phyloP scores from a whole-genome alignment of 1,284 basidiomycete genomes.

The Waitea zeae region DNA sequence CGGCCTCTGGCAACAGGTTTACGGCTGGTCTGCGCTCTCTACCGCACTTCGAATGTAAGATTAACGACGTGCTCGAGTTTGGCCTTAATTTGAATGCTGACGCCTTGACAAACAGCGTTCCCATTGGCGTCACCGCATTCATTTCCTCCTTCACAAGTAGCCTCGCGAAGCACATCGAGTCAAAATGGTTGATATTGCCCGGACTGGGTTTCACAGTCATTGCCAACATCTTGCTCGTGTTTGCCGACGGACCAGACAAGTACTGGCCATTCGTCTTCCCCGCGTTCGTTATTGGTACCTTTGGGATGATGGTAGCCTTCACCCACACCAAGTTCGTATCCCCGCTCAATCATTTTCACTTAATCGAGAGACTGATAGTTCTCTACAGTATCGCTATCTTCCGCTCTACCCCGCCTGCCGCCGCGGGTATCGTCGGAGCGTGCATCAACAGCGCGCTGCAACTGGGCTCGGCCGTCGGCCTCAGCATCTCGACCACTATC shows the following conservation, averaged over 20 bases:
- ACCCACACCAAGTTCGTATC: slow-evolving; percentile 18
- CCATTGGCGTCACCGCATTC: slow-evolving; percentile 21
- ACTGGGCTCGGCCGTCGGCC: slow-evolving; percentile 28
- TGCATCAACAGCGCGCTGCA: slow-evolving; percentile 37
- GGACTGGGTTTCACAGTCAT: slow-evolving; percentile 20
- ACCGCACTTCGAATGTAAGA: slow-evolving; percentile 21
- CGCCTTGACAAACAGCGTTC: no score
- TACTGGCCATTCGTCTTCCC: slow-evolving; percentile 32
- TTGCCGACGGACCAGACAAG: slow-evolving; percentile 19
- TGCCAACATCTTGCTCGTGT: slow-evolving; percentile 23
- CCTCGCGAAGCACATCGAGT: slow-evolving; percentile 18
- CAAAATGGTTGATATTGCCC: slow-evolving; percentile 26
- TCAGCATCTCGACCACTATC: slow-evolving; percentile 28
- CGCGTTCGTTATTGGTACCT: slow-evolving; percentile 25
- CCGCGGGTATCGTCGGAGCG: slow-evolving; percentile 35
- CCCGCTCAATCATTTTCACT: not conserved
- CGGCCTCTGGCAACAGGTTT: slow-evolving; percentile 20
- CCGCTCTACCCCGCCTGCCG: slow-evolving; percentile 21
- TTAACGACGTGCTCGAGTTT: no score
- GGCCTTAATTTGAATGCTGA: no score
- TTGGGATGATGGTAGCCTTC: slow-evolving; percentile 17
- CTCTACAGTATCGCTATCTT: slow-evolving; percentile 30
- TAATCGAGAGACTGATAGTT: not conserved
- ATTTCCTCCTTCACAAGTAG: slow-evolving; percentile 19
- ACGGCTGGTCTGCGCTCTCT: slow-evolving; percentile 19